Evolutionary conservation across 2,329 filamentous ascomycete species (phyloP), one percentile per base, ranked within the genome.

Genomic region (Ophiostoma tasmaniense): DNA sequence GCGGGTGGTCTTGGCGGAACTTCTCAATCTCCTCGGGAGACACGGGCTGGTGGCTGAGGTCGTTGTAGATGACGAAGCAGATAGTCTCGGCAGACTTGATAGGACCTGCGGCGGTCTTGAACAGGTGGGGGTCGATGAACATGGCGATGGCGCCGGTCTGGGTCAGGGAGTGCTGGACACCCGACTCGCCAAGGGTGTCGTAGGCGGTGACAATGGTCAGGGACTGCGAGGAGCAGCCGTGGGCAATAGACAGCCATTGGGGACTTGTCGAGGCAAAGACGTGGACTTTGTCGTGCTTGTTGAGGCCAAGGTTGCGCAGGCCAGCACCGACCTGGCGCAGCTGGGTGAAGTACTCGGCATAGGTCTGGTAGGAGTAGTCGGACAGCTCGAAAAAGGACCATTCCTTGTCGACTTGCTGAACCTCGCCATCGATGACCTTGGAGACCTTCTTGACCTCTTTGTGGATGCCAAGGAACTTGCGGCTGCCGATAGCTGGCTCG

Each of bases 201-300:
- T 97, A 97, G 66, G 93, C 93, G 64, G 94, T 98, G 66, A 97
- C 94, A 73, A 97, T 93, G 70, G 91, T 88, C 77, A 97, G 87
- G 62, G 91, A 93, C 79, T 98, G 94, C 20, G 93, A 93, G 25
- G 88, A 81, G 86, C 90, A 82, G 62, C 80, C 85, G 77, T 96
- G 92, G 64, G 93, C 90, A 75, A 91, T 87, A 68, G 89, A 87
- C 72, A 97, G 84, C 94, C 94, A 98, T 80, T 92, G 86, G 67
- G 88, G 85, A 78, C 90, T 92, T 71, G 92, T 96, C n/a, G 90
- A 87, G 65, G 90, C 93, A 76, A 93, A 96, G 69, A 96, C 83
- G 77, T 96, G 92, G 73, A 96, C 78, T 75, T 85, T 88, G 77
- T 93, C 86, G 20, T 84, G 81, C 70, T 86, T 83, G 72, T 82